Percentiles rank a stretch among this genome's conserved stretches.
These are phyloP conservation scores for Fusarium odoratissimum DNA, from an alignment of 2,329 filamentous ascomycete genomes.

Conservation along the genomic window DNA sequence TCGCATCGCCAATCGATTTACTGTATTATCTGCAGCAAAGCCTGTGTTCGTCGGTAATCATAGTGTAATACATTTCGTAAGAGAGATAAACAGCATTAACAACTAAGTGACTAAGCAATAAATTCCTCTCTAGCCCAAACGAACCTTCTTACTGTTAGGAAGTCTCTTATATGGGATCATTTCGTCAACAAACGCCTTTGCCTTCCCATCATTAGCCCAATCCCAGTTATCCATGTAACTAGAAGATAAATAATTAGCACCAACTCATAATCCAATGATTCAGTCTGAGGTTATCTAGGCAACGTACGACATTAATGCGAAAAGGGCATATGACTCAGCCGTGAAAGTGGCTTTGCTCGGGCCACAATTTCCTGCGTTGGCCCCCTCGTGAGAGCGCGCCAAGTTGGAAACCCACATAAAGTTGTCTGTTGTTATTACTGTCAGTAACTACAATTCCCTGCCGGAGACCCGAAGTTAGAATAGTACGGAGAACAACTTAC, in stretches of 20 bases:
- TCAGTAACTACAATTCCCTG: neutral
- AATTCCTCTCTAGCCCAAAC: neutral
- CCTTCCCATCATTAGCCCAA: conserved; percentile 1
- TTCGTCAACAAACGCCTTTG: neutral
- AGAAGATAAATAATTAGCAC: neutral
- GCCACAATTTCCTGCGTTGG: neutral
- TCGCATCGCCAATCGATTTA: accelerated
- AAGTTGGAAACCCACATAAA: conserved; percentile 1
- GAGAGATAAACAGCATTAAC: neutral
- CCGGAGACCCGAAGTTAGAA: accelerated
- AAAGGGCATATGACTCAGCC: neutral
- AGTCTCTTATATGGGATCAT: conserved; percentile 3
- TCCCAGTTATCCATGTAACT: conserved; percentile 11
- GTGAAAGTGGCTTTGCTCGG: neutral
- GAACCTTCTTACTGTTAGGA: neutral
- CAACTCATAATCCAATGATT: accelerated
- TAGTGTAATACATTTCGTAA: accelerated
- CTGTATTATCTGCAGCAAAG: accelerated
- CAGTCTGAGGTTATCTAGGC: accelerated
- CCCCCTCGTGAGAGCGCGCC: neutral
- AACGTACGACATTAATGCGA: conserved; percentile 1
- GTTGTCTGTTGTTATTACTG: neutral
- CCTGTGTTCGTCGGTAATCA: neutral
- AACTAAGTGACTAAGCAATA: accelerated
- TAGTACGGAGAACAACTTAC: neutral